Evolutionary conservation across 148 eudicot genomes (phyloP).

Genomic region (Rhododendron henanense): DNA sequence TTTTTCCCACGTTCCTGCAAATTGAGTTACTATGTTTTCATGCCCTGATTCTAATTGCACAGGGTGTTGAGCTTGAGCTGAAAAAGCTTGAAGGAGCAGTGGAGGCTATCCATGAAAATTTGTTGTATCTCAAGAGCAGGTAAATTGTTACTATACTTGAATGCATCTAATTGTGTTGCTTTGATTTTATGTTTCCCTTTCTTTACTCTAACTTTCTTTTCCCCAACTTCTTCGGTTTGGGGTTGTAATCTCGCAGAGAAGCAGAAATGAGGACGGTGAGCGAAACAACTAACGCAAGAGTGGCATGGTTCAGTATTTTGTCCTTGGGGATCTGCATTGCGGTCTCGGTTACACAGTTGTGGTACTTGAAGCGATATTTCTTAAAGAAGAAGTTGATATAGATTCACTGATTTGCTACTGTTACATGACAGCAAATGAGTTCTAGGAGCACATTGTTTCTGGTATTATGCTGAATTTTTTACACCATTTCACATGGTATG

Average conservation of each 20-base stretch:
- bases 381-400: conserved; percentile 74
- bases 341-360: conserved; percentile 50
- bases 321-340: conserved; percentile 59
- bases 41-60: neutral
- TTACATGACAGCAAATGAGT: neutral
- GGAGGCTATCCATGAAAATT: conserved; percentile 56
- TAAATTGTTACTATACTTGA: conserved; percentile 6
- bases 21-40: neutral
- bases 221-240: neutral
- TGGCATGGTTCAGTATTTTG: conserved; percentile 65
- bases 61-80: conserved; percentile 80
- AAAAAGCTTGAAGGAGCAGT: conserved; percentile 73
- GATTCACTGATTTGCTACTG: neutral
- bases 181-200: neutral
- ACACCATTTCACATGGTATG: neutral
- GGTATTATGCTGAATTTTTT: neutral
- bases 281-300: conserved; percentile 56
- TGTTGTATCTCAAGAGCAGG: conserved; percentile 49
- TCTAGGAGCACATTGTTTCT: neutral
- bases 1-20: neutral
- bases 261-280: conserved; percentile 71
- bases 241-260: conserved; percentile 40
- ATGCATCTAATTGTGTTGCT: neutral
- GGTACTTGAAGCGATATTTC: conserved; percentile 60
- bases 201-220: neutral